phyloP scores from a whole-genome alignment of 345 rosid genomes.

The Populus davidiana region DNA sequence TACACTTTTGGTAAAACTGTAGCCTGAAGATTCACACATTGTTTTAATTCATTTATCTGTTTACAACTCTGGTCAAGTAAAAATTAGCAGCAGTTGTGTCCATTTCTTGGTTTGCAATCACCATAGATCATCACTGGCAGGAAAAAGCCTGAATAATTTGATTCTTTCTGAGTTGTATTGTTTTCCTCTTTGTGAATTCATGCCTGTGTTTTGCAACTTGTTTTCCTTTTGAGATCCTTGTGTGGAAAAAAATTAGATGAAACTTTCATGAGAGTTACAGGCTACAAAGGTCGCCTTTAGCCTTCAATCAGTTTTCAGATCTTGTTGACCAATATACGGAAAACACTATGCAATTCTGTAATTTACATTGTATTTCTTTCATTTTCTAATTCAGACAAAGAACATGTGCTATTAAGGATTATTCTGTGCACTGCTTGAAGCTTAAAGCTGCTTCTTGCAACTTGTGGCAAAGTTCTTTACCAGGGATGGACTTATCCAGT shows the following conservation, averaged over 20 bases:
- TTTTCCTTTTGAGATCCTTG: no score
- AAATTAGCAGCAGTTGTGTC: no score
- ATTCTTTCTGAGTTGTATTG: neutral
- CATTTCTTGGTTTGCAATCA: neutral
- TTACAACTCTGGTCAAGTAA: no score
- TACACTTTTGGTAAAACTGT: no score
- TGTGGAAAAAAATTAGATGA: no score
- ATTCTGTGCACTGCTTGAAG: conserved; percentile 41
- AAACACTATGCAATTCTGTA: neutral
- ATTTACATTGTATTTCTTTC: neutral
- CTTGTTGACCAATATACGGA: neutral
- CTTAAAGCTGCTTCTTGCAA: conserved; percentile 50
- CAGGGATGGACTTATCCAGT: conserved; percentile 31
- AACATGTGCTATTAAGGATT: conserved; percentile 53
- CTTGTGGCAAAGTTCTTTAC: conserved; percentile 51
- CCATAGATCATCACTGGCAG: neutral
- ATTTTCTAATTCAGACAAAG: conserved; percentile 41
- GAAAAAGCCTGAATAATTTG: neutral
- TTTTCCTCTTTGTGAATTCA: neutral
- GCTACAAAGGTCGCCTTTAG: no score
- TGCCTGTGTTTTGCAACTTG: no score
- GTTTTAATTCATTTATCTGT: no score
- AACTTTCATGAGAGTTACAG: no score
- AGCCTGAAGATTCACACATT: no score
- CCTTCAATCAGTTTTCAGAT: no score